These are phyloP conservation scores for Blastocystis sp. DNA, from an alignment of 352 stramenopile species.

Conservation along the genomic window DNA sequence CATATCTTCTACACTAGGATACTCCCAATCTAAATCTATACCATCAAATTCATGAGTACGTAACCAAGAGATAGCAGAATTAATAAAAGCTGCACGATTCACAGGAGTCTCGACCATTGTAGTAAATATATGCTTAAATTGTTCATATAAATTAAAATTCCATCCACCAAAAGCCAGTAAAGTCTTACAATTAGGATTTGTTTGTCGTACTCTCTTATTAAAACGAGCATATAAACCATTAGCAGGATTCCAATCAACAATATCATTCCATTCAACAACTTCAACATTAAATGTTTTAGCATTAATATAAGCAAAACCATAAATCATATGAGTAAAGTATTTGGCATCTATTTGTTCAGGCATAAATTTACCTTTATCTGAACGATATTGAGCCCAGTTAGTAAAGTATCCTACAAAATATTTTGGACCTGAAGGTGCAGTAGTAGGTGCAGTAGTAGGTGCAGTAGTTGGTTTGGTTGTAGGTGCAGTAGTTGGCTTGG, in stretches of 20 bases:
- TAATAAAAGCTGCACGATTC: slow-evolving; percentile 21
- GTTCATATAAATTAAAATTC: slow-evolving; percentile 30
- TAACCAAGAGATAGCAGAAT: slow-evolving; percentile 16
- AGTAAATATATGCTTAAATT: slow-evolving; percentile 28
- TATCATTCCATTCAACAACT: slow-evolving; percentile 25
- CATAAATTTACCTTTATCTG: slow-evolving; percentile 8
- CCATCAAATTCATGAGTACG: slow-evolving; percentile 19
- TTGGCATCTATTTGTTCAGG: slow-evolving; percentile 19
- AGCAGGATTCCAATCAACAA: slow-evolving; percentile 20
- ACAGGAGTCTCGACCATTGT: slow-evolving; percentile 6
- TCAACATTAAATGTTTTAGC: slow-evolving; percentile 15
- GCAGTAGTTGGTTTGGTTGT: slow-evolving; percentile 7
- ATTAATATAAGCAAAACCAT: slow-evolving; percentile 21
- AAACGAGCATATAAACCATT: slow-evolving; percentile 18
- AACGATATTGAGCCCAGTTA: slow-evolving; percentile 22
- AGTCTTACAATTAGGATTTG: slow-evolving; percentile 20
- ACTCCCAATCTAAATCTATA: slow-evolving; percentile 26
- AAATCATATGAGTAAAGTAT: slow-evolving; percentile 14
- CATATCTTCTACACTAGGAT: slow-evolving; percentile 4
- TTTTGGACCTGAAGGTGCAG: background rate
- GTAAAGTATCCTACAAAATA: slow-evolving; percentile 19
- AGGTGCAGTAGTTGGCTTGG: slow-evolving; percentile 9
- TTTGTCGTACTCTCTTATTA: slow-evolving; percentile 6
- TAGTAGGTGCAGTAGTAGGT: slow-evolving; percentile 8
- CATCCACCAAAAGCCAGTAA: slow-evolving; percentile 19